A percentile compares a stretch with the other conserved stretches of the same genome.
These are phyloP conservation scores for Mucor lusitanicus DNA, from an alignment of 371 early-diverging fungal species.

Conservation along the genomic window DNA sequence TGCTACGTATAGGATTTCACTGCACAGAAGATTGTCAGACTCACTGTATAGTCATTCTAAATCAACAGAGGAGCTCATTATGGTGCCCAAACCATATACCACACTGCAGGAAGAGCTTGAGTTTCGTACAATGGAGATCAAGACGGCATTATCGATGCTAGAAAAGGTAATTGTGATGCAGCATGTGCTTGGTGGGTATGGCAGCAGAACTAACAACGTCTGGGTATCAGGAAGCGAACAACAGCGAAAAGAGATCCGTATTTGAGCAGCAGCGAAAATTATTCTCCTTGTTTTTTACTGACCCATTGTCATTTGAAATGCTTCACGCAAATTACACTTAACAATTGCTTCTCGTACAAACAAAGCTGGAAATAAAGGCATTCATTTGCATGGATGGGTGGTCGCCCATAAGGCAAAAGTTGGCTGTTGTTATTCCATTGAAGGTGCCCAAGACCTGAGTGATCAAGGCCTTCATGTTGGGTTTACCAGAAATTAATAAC, in stretches of 20 bases:
- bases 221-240: background rate
- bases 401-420: too few species aligned
- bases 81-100: slow-evolving; percentile 6
- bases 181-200: background rate
- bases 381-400: too few species aligned
- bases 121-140: slow-evolving; percentile 10
- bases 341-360: too few species aligned
- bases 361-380: too few species aligned
- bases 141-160: background rate
- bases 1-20: background rate
- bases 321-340: background rate
- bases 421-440: too few species aligned
- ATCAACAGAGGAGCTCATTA: background rate
- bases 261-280: slow-evolving; percentile 18
- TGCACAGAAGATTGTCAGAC: slow-evolving; percentile 1
- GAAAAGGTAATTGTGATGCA: slow-evolving; percentile 6
- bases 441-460: too few species aligned
- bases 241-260: background rate
- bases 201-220: background rate
- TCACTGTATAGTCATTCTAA: slow-evolving; percentile 5
- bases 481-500: too few species aligned
- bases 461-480: too few species aligned
- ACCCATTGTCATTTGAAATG: slow-evolving; percentile 8
- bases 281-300: slow-evolving; percentile 25
- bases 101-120: slow-evolving; percentile 14